A percentile compares a stretch with the other conserved stretches of the same genome.
Evolutionary conservation across 192 early-diverging fungal genomes (phyloP).

Genomic region (Powellomyces hirtus): DNA sequence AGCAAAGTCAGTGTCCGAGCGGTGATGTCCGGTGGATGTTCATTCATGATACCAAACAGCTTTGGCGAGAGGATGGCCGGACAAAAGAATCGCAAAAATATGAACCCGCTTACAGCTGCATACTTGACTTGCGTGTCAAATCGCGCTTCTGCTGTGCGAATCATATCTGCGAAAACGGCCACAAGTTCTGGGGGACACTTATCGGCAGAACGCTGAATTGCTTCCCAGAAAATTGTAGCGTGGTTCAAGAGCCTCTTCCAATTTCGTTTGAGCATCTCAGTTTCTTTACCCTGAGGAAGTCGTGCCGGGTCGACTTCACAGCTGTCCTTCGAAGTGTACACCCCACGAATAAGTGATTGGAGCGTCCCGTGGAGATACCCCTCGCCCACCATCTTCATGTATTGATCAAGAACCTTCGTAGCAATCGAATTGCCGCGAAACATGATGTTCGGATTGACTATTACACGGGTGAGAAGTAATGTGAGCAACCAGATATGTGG

Average conservation of each 20-base stretch:
- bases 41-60: constrained; percentile 43
- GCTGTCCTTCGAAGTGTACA: constrained; percentile 30
- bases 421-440: constrained; percentile 59
- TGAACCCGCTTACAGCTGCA: constrained; percentile 53
- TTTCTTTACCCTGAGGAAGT: constrained; percentile 19
- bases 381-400: constrained; percentile 53
- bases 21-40: constrained; percentile 41
- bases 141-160: background rate
- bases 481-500: background rate
- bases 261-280: constrained; percentile 38
- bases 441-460: constrained; percentile 53
- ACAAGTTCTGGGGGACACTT: constrained; percentile 37
- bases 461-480: background rate
- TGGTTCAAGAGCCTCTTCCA: constrained; percentile 39
- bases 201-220: constrained; percentile 37
- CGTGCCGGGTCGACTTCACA: constrained; percentile 32
- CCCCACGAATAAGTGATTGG: constrained; percentile 17
- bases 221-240: constrained; percentile 41
- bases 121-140: constrained; percentile 30
- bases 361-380: constrained; percentile 51
- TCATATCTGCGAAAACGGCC: constrained; percentile 19
- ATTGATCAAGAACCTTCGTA: constrained; percentile 57
- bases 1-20: constrained; percentile 53
- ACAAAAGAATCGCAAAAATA: constrained; percentile 61
- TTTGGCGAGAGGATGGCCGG: constrained; percentile 56